Evolutionary conservation across 1,284 basidiomycete genomes (phyloP), one percentile per base, ranked within the genome.

Genomic region (Sporisorium reilianum): DNA sequence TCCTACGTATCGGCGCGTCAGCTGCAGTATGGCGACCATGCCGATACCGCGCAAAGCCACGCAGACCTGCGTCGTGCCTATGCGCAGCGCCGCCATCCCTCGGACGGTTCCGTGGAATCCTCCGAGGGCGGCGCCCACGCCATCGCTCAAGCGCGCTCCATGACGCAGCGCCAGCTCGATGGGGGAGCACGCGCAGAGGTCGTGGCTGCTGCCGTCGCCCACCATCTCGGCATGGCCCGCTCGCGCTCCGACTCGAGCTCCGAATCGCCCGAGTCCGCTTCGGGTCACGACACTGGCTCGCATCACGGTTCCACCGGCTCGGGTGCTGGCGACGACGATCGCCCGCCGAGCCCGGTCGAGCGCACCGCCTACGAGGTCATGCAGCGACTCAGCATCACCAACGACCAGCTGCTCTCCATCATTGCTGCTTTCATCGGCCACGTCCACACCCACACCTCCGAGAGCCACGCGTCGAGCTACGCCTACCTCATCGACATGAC

Each of bases 391-490:
- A 82, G 80, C 34, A 77, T 83, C 22, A 94, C 96, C 80, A 90
- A 92, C 65, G 80, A 82, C 41, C 77, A 80, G 56, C 92, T 97
- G 73, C 87, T 97, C 8, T 96, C 94, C 5, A 93, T 93, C 18
- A 94, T 97, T 79, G 95, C 96, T 12, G 95, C 95, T 3, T 95
- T 99, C 85, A 96, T 99, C 79, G 95, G 95, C 1, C 95, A 97
- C 81, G 92, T 94, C 1, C 95, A 99, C 82, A 93, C 93, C 16
- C 93, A 98, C 87, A 91, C 93, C 20, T 90, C 92, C 55, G 88
- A 90, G 25, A 92, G 92, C 20, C 94, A 97, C 85, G 77, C 81
- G 1, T 93, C 95, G 0, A 93, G 94, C 9, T 96, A 94, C 38
- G 94, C 94, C 0, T 92, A 95, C 77, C 89, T 98, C 84, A 95